Conservation (phyloP, 1,139 yeast species). For the Geotrichum carabidarum region DNA sequence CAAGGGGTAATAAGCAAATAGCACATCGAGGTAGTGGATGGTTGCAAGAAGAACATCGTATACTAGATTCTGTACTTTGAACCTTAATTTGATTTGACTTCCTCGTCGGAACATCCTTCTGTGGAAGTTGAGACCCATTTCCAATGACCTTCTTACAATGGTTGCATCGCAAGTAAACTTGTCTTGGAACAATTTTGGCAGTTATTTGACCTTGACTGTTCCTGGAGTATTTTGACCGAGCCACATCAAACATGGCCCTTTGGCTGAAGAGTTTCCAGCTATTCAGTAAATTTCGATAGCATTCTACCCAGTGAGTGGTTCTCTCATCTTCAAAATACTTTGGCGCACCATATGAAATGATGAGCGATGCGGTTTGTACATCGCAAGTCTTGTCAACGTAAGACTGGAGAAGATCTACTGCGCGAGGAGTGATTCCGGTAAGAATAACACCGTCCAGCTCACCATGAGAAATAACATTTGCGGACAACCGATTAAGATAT, state of each 20-base stretch:
- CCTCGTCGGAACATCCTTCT: neutral
- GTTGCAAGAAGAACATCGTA: slow-evolving; percentile 75
- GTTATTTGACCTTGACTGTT: slow-evolving; percentile 48
- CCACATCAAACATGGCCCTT: slow-evolving; percentile 81
- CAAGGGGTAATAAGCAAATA: slow-evolving; percentile 75
- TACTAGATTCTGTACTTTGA: slow-evolving; percentile 13
- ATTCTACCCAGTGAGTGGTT: slow-evolving; percentile 69
- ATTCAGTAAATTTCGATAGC: slow-evolving; percentile 66
- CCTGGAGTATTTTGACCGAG: slow-evolving; percentile 60
- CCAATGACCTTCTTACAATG: slow-evolving; percentile 57
- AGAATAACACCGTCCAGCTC: slow-evolving; percentile 85
- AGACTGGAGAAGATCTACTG: slow-evolving; percentile 75
- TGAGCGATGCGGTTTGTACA: slow-evolving; percentile 85
- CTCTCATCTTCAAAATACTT: slow-evolving; percentile 66
- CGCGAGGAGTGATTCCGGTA: slow-evolving; percentile 80
- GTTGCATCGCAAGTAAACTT: slow-evolving; percentile 72
- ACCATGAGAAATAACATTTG: slow-evolving; percentile 67
- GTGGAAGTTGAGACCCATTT: slow-evolving; percentile 3
- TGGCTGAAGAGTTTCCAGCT: slow-evolving; percentile 77
- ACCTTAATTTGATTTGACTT: slow-evolving; percentile 8
- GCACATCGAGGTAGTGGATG: slow-evolving; percentile 90
- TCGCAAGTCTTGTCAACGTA: slow-evolving; percentile 88
- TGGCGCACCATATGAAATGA: slow-evolving; percentile 77
- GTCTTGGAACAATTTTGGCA: slow-evolving; percentile 57
- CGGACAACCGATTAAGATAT: slow-evolving; percentile 62